Conservation (phyloP, 805 yeast genomes). For the Candida alai region DNA sequence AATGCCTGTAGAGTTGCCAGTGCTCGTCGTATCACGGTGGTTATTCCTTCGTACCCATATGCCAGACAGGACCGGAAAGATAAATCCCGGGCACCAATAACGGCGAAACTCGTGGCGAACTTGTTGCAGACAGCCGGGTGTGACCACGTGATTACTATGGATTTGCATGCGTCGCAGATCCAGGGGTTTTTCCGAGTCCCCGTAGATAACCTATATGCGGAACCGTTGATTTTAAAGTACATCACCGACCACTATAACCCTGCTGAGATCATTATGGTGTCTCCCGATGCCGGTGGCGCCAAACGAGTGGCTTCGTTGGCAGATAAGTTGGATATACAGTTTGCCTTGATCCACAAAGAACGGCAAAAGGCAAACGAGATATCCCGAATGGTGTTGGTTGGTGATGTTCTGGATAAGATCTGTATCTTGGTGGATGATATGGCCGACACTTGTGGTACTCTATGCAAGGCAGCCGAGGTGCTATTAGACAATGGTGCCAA, state of each 20-base stretch:
- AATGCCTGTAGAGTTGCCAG: slow-evolving; percentile 81
- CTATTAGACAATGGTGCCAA: slow-evolving; percentile 64
- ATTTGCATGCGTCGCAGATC: slow-evolving; percentile 83
- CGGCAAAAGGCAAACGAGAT: slow-evolving; percentile 82
- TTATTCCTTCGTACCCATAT: slow-evolving; percentile 78
- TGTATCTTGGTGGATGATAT: slow-evolving; percentile 82
- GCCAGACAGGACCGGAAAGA: slow-evolving; percentile 90
- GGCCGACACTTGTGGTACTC: slow-evolving; percentile 89
- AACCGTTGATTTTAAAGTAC: slow-evolving; percentile 74
- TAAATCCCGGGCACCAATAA: slow-evolving; percentile 79
- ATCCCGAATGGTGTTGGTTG: slow-evolving; percentile 79
- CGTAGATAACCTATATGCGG: slow-evolving; percentile 80
- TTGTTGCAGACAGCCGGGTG: slow-evolving; percentile 82
- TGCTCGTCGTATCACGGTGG: slow-evolving; percentile 79
- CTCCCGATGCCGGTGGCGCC: slow-evolving; percentile 91
- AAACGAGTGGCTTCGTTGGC: slow-evolving; percentile 86
- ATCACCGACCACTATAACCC: slow-evolving; percentile 48
- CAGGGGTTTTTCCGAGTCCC: slow-evolving; percentile 84
- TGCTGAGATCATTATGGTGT: slow-evolving; percentile 66
- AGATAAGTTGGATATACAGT: slow-evolving; percentile 71
- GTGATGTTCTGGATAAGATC: slow-evolving; percentile 72
- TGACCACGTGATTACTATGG: slow-evolving; percentile 84
- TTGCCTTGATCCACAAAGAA: slow-evolving; percentile 83
- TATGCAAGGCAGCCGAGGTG: slow-evolving; percentile 78
- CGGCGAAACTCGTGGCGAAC: slow-evolving; percentile 82